Evolutionary conservation across 768 basidiomycete genomes (phyloP), one percentile per base, ranked within the genome.

Genomic region (Cubamyces sp.): DNA sequence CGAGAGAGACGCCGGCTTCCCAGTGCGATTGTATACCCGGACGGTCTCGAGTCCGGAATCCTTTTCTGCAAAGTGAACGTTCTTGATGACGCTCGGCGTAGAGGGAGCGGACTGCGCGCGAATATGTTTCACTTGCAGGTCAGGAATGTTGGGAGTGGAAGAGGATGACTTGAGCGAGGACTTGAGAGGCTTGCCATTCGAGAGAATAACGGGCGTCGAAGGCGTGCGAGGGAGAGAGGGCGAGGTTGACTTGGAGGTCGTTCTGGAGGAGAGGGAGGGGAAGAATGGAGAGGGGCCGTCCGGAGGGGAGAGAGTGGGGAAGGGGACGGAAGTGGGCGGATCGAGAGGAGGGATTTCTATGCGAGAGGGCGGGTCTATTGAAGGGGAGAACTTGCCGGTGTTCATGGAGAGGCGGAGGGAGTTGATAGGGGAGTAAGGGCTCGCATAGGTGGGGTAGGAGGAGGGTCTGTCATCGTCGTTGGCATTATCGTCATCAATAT

Each of bases 111-210:
- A 88, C 71, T 73, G 79, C 26, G 79, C 74, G 65, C 75, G 78
- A 30, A 68, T 54, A 62, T 70, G 79, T 72, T 68, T 79, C 76
- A 54, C 66, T 65, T 68, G 75, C 71, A 68, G 64, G 54, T 75
- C 76, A 45, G 77, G 73, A 54, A 84, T 82, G 66, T 76, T 77
- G 45, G 82, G 81, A 2, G 81, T 73, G 12, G 84, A 84, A 8
- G 78, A 77, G 37, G 82, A 83, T 0, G 79, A 77, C 73, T 96
- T 97, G 68, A 97, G 83, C 1, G 92, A 90, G 0, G 90, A 82
- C 70, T 93, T 93, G 75, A 97, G 87, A 3, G 93, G 90, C 70
- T 92, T 92, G 46, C 94, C 94, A 60, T 88, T 93, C 19, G 84
- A 77, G 37, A 87, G 82, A 23, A 86, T 72, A 55, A 87, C 78